Evolutionary conservation across 352 stramenopile species (phyloP), one percentile per base, ranked within the genome.

Genomic region (Globisporangium spiculum): DNA sequence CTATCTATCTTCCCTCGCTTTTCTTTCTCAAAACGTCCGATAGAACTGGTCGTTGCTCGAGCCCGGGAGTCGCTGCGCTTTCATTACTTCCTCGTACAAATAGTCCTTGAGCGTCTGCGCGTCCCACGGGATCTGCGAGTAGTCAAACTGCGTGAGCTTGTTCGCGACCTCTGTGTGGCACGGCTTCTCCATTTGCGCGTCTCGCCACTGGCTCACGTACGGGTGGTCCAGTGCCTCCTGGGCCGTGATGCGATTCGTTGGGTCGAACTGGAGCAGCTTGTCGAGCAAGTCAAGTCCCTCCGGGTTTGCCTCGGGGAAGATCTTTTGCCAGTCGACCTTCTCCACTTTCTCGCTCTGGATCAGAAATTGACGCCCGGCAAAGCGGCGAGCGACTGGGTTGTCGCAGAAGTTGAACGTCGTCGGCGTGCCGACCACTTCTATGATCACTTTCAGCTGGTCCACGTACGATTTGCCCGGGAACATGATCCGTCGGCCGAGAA

Each of bases 401-500:
- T 94, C 87, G 65, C 81, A 91, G 68, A 96, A 96, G 62, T 71
- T 92, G 68, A 95, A 96, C 9, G 88, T 95, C 58, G 80, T 80
- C 18, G 88, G 88, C 22, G 88, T 95, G 26, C 88, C 88, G 24
- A 96, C 84, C 57, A 96, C 83, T 58, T 94, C 88, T 10, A 96
- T 80, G 60, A 96, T 95, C 30, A 93, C 77, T 67, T 94, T 94
- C 50, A 96, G 76, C 66, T 96, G 89, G 67, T 96, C 87, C 26
- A 96, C 87, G 67, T 95, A 96, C 10, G 85, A 94, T 55, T 86
- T 91, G 14, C 89, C 89, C 3, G 89, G 87, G 53, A 96, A 96
- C 50, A 96, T 77, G 61, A 95, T 84, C 1, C 80, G 74, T 2
- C 98, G 83, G 3, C 90, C 86, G 16, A 99, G 84, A 20, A 99